phyloP scores from a whole-genome alignment of 345 rosid genomes.

The Lumnitzera littorea region DNA sequence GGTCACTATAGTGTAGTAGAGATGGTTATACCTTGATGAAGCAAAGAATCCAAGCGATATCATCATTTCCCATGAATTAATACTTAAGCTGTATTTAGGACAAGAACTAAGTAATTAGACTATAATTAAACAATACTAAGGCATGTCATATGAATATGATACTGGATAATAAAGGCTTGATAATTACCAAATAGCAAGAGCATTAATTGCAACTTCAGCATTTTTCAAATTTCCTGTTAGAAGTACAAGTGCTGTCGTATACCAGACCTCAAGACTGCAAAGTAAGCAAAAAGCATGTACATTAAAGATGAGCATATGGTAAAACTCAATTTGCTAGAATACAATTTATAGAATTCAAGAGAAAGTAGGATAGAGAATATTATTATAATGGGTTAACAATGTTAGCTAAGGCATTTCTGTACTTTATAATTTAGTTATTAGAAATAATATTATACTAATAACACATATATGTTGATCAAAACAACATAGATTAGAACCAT shows the following conservation, averaged over 20 bases:
- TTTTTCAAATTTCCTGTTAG: slow-evolving; percentile 59
- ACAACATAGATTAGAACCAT: too few species aligned
- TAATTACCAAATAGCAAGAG: slow-evolving; percentile 64
- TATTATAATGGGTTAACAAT: too few species aligned
- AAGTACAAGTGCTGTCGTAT: slow-evolving; percentile 63
- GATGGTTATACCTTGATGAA: slow-evolving; percentile 48
- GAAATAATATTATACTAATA: too few species aligned
- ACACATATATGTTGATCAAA: too few species aligned
- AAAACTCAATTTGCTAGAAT: too few species aligned
- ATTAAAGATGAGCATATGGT: too few species aligned
- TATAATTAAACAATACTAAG: background rate
- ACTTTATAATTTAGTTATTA: too few species aligned
- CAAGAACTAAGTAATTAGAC: background rate
- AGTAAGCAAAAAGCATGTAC: background rate
- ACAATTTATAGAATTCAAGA: too few species aligned
- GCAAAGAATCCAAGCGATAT: slow-evolving; percentile 63
- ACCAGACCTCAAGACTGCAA: slow-evolving; percentile 77
- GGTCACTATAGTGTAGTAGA: background rate
- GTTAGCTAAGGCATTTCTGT: too few species aligned
- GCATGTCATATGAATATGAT: too few species aligned
- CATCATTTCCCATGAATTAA: slow-evolving; percentile 75
- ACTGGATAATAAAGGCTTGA: background rate
- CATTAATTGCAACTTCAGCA: slow-evolving; percentile 71
- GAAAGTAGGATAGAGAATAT: too few species aligned
- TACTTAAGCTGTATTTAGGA: slow-evolving; percentile 41